Percentiles rank a stretch among this genome's conserved stretches.
Conservation (phyloP, 2,329 filamentous ascomycete species). For the Plectosphaerella sp. region DNA sequence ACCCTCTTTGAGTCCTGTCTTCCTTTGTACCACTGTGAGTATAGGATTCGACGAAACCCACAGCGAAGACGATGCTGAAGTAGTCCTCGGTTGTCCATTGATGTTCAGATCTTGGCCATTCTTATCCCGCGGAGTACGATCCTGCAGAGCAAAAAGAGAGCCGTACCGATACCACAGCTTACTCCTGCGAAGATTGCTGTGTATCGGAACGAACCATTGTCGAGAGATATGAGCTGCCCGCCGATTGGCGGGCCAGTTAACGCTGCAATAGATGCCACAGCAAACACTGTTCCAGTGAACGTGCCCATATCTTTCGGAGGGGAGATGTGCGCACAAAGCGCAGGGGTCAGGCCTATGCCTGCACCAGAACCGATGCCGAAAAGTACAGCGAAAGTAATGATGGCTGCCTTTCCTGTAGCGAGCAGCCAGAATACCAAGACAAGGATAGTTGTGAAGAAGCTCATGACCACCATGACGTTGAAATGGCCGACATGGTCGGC, state of each 20-base stretch:
- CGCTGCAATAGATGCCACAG: constrained; percentile 8
- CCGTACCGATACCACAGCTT: no score
- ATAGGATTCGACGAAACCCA: no score
- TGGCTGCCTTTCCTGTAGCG: constrained; percentile 15
- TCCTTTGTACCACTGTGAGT: no score
- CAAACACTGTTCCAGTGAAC: constrained; percentile 35
- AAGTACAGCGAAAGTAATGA: constrained; percentile 23
- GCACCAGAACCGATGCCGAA: constrained; percentile 23
- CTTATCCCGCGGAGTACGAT: no score
- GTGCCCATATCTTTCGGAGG: constrained; percentile 51
- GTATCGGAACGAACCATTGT: no score
- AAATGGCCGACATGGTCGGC: constrained; percentile 20
- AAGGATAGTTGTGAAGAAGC: constrained; percentile 27
- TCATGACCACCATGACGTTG: constrained; percentile 34
- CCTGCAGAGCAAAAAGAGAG: no score
- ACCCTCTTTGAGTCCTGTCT: no score
- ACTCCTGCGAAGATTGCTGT: no score
- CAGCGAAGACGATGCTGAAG: no score
- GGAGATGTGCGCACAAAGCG: constrained; percentile 42
- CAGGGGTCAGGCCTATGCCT: constrained; percentile 17
- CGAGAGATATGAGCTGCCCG: constrained; percentile 12
- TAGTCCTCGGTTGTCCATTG: no score
- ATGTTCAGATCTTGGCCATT: no score
- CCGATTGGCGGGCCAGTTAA: constrained; percentile 17
- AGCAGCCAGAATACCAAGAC: constrained; percentile 33